Conservation (phyloP, 768 basidiomycete genomes). For the Hericium coralloides region DNA sequence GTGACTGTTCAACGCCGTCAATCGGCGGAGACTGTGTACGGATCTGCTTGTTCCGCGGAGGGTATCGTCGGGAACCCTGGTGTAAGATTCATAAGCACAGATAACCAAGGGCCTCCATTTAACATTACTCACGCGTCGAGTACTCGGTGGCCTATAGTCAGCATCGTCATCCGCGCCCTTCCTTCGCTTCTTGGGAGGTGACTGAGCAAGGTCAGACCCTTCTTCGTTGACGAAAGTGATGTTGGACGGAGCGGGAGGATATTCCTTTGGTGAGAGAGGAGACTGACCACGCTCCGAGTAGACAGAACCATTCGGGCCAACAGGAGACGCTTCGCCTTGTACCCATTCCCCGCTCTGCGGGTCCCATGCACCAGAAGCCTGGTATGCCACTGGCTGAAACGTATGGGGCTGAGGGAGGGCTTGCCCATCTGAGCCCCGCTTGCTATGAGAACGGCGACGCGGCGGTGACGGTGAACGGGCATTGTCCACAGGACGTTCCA, state of each 20-base stretch:
- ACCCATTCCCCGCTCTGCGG: constrained; percentile 28
- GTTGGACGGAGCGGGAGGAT: constrained; percentile 14
- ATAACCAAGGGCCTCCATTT: neutral
- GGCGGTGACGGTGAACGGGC: constrained; percentile 11
- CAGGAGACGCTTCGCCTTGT: constrained; percentile 29
- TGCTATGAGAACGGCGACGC: constrained; percentile 16
- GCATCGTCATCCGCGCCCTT: constrained; percentile 40
- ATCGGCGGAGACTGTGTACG: constrained; percentile 17
- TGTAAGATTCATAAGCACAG: constrained; percentile 4
- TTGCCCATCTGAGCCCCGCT: constrained; percentile 4
- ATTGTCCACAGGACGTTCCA: constrained; percentile 1
- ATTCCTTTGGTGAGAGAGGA: constrained; percentile 19
- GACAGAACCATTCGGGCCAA: constrained; percentile 28
- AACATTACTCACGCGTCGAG: constrained; percentile 45
- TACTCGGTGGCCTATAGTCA: constrained; percentile 42
- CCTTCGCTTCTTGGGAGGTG: constrained; percentile 40
- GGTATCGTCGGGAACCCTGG: constrained; percentile 20
- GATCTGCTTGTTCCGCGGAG: constrained; percentile 29
- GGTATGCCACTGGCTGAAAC: constrained; percentile 31
- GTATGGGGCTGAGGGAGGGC: constrained; percentile 17
- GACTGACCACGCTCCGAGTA: constrained; percentile 24
- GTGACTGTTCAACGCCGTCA: constrained; percentile 19
- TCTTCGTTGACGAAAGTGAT: constrained; percentile 7
- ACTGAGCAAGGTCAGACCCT: constrained; percentile 1
- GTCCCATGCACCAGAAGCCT: constrained; percentile 32